phyloP scores from a whole-genome alignment of 805 yeast genomes.

The Wickerhamomyces chaumierensis region DNA sequence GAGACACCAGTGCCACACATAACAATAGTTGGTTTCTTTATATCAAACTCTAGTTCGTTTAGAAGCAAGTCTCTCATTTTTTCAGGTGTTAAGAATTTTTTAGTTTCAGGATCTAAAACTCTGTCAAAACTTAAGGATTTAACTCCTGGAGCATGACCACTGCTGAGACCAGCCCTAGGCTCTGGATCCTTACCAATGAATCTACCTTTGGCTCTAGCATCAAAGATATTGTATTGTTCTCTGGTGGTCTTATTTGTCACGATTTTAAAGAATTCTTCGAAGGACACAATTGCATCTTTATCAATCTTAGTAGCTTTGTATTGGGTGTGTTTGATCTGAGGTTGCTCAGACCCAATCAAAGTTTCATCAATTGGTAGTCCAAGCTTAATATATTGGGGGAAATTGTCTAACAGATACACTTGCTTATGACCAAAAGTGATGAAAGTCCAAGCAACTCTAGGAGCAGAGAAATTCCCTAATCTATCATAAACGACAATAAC shows the following conservation, averaged over 20 bases:
- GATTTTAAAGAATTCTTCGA: constrained; percentile 51
- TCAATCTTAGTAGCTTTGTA: too few species aligned
- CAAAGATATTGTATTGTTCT: constrained; percentile 45
- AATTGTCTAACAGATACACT: constrained; percentile 65
- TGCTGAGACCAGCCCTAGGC: constrained; percentile 77
- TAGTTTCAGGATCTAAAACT: constrained; percentile 37
- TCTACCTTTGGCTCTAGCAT: constrained; percentile 71
- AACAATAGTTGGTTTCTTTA: constrained; percentile 58
- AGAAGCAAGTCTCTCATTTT: constrained; percentile 36
- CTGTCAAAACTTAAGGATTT: constrained; percentile 64
- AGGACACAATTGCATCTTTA: constrained; percentile 56
- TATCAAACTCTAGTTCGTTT: constrained; percentile 22
- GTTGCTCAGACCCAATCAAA: too few species aligned
- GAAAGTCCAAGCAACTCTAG: constrained; percentile 89
- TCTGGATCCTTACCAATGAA: constrained; percentile 77
- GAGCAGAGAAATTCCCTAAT: constrained; percentile 75
- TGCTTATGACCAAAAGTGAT: constrained; percentile 65
- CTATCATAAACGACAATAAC: constrained; percentile 74
- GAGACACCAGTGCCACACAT: constrained; percentile 98
- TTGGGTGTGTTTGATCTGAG: too few species aligned
- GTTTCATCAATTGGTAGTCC: constrained; percentile 40
- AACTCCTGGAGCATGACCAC: constrained; percentile 86
- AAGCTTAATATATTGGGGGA: constrained; percentile 32
- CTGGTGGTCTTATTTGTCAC: constrained; percentile 37
- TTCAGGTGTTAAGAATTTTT: constrained; percentile 31